Base-by-base conservation (phyloP, 2,329 filamentous ascomycete genomes). In the Huntiella omanensis region DNA sequence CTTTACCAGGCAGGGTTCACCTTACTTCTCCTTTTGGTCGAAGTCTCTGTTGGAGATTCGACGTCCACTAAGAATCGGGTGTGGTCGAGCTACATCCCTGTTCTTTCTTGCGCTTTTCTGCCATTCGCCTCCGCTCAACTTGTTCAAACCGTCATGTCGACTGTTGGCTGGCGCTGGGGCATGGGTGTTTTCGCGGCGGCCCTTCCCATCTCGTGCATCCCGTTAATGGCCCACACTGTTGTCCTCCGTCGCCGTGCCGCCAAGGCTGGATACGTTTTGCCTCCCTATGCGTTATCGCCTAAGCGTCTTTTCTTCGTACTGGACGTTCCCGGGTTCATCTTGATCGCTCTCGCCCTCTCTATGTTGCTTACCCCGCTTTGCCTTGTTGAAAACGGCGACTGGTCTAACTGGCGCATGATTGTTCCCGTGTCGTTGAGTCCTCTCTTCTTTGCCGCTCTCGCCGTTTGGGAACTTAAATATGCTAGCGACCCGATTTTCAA, bases 1-100 rank as follows among this genome's bases (percentile, higher is more conserved):
- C 56, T 78, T 33, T 77, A 77, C 57, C 73, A 69, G 63, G 64
- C 80, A 34, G 77, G 77, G 42, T 80, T 76, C 55, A 80, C 75
- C 6, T 65, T 66, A 52, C 63, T 78, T 17, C 62, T 76, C 15
- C 60, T 80, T 10, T 62, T 80, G 2, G 65, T 79, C 19, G 74
- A 80, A 57, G 71, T 80, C 53, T 67, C 81, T 48, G 62, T 80
- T 38, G 75, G 68, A 38, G 77, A 81, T 53, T 65, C 75, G 22
- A 77, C 75, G 2, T 79, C 75, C 1, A 69, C 73, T 4, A 68
- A 73, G 11, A 66, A 72, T 7, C 73, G 77, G 54, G 62, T 80
- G 6, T 62, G 80, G 52, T 79, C 78, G 62, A 75, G 70, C 40
- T 80, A 76, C 54, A 64, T 80, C 49, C 73, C 74, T 1, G 69